Conservation (phyloP, 306 rosid species). For the Malus asiatica region DNA sequence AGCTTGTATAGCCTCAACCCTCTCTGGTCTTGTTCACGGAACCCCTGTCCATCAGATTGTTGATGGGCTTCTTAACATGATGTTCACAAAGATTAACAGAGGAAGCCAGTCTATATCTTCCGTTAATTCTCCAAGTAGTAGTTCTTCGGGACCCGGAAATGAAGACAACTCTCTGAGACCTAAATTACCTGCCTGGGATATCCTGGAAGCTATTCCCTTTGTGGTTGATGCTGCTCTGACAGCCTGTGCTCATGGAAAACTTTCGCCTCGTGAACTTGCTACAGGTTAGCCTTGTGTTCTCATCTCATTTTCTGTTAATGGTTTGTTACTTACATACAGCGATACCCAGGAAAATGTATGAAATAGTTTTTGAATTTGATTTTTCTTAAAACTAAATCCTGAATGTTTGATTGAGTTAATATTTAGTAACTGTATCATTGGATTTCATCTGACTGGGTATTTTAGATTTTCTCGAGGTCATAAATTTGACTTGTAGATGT, state of each 20-base stretch:
- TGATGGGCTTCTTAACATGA: conserved; percentile 90
- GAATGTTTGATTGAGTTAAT: background rate
- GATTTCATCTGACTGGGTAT: no score
- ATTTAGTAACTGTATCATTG: background rate
- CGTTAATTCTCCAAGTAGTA: conserved; percentile 76
- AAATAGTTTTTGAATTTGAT: background rate
- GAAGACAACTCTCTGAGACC: conserved; percentile 65
- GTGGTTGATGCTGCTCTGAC: conserved; percentile 97
- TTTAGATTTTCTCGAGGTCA: no score
- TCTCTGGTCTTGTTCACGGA: conserved; percentile 92
- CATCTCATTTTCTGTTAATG: conserved; percentile 11
- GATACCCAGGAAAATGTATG: background rate
- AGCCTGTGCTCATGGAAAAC: conserved; percentile 92
- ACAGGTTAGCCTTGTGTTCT: conserved; percentile 48
- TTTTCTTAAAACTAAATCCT: background rate
- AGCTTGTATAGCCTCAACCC: conserved; percentile 95
- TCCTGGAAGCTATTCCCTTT: conserved; percentile 87
- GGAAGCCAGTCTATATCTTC: conserved; percentile 57
- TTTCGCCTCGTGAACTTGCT: conserved; percentile 95
- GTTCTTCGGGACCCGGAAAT: conserved; percentile 81
- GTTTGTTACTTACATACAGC: background rate
- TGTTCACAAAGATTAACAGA: conserved; percentile 62
- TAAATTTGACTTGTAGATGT: background rate
- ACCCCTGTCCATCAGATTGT: conserved; percentile 92
- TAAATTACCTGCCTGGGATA: conserved; percentile 97